phyloP scores from a whole-genome alignment of 2,329 filamentous ascomycete species.

The Penicillium sclerotigenum region DNA sequence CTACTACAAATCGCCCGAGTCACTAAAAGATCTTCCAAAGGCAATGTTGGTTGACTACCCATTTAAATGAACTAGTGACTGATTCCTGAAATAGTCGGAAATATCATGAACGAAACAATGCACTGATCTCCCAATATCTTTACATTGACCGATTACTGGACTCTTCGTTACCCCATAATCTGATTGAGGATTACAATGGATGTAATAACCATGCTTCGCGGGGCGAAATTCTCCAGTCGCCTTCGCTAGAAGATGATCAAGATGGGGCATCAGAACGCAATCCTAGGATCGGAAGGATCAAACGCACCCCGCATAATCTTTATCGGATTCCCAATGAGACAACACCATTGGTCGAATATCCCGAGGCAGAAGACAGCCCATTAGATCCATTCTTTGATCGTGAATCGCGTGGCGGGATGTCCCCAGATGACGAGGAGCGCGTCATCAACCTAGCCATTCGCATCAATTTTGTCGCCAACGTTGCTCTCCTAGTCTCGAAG shows the following conservation, averaged over 20 bases:
- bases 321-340: conserved; percentile 61
- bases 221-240: conserved; percentile 29
- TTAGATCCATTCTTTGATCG: conserved; percentile 41
- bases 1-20: conserved; percentile 78
- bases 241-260: conserved; percentile 45
- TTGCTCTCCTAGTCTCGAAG: conserved; percentile 71
- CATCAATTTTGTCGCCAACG: conserved; percentile 76
- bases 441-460: conserved; percentile 87
- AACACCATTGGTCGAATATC: conserved; percentile 22
- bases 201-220: not conserved
- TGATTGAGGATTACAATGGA: conserved; percentile 78
- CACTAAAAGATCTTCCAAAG: conserved; percentile 68
- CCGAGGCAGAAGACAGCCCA: conserved; percentile 61
- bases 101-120: conserved; percentile 89
- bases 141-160: conserved; percentile 90
- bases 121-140: conserved; percentile 83
- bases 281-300: conserved; percentile 46
- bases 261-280: conserved; percentile 51
- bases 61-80: not conserved
- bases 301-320: conserved; percentile 79
- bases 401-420: conserved; percentile 41
- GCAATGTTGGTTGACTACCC: conserved; percentile 53
- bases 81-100: conserved; percentile 52
- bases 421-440: conserved; percentile 66
- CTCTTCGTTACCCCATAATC: conserved; percentile 84